Conservation (phyloP, 1,284 basidiomycete genomes). For the Schizophyllum commune region DNA sequence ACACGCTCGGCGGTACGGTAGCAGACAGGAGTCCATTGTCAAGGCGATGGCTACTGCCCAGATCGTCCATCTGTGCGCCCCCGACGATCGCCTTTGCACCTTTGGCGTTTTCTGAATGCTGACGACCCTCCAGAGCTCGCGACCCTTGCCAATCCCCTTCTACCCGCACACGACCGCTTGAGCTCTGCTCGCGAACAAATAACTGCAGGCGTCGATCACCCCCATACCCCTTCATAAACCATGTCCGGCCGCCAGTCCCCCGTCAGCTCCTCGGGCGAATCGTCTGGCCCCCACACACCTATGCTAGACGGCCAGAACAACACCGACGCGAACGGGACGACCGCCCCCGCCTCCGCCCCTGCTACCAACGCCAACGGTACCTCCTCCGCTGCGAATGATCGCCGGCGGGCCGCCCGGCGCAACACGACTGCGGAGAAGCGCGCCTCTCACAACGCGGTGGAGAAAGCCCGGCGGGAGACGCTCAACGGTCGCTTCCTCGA, state of each 20-base stretch:
- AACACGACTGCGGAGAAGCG: slow-evolving; percentile 92
- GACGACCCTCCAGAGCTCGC: slow-evolving; percentile 61
- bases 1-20: no score
- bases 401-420: slow-evolving; percentile 72
- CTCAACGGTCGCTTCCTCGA: slow-evolving; percentile 86
- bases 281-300: slow-evolving; percentile 16
- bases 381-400: slow-evolving; percentile 28
- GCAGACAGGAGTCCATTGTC: no score
- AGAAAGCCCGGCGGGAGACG: slow-evolving; percentile 85
- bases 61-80: slow-evolving; percentile 8
- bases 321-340: slow-evolving; percentile 17
- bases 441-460: slow-evolving; percentile 92
- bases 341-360: slow-evolving; percentile 20
- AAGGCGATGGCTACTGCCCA: not conserved
- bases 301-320: not conserved
- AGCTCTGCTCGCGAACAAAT: slow-evolving; percentile 56
- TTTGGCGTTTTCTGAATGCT: not conserved
- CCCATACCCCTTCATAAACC: slow-evolving; percentile 11
- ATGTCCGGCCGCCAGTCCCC: slow-evolving; percentile 32
- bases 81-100: slow-evolving; percentile 1
- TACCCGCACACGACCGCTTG: slow-evolving; percentile 47
- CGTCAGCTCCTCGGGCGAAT: slow-evolving; percentile 5
- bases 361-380: slow-evolving; percentile 20
- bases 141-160: slow-evolving; percentile 84
- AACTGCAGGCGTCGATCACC: slow-evolving; percentile 13